Evolutionary conservation across 441 rosid species (phyloP).

Genomic region (Mallotus japonicus): DNA sequence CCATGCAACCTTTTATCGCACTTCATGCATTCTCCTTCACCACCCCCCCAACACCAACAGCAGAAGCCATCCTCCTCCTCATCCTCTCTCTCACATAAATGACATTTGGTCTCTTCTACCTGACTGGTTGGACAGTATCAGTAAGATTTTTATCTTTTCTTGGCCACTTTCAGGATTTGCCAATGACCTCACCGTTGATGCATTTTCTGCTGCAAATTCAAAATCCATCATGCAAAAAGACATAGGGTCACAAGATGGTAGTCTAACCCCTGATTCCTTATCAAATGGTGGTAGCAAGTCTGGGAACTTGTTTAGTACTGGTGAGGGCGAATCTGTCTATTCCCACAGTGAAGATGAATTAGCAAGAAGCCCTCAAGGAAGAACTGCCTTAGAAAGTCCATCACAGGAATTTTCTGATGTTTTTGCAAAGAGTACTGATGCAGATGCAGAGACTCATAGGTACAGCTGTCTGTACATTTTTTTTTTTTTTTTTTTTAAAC

Average conservation of each 20-base stretch:
- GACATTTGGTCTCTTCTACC: not conserved
- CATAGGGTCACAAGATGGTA: slow-evolving; percentile 50
- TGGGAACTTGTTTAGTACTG: slow-evolving; percentile 39
- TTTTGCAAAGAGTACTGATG: slow-evolving; percentile 59
- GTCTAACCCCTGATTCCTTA: slow-evolving; percentile 49
- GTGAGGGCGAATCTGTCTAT: slow-evolving; percentile 60
- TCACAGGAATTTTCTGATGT: slow-evolving; percentile 62
- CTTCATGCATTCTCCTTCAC: too few species aligned
- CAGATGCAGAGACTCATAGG: slow-evolving; percentile 59
- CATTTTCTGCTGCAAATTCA: slow-evolving; percentile 34
- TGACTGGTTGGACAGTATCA: not conserved
- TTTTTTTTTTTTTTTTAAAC: slow-evolving; percentile 7
- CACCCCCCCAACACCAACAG: too few species aligned
- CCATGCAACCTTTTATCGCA: not conserved
- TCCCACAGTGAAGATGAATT: slow-evolving; percentile 79
- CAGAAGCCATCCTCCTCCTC: too few species aligned
- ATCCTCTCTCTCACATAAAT: too few species aligned
- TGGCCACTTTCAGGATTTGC: slow-evolving; percentile 63
- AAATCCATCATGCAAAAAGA: slow-evolving; percentile 42
- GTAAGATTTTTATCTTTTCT: slow-evolving; percentile 14
- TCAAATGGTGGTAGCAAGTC: slow-evolving; percentile 48
- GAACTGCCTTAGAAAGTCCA: slow-evolving; percentile 57
- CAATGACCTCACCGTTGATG: slow-evolving; percentile 73
- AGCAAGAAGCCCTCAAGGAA: slow-evolving; percentile 78
- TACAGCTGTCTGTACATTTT: slow-evolving; percentile 16